These are phyloP conservation scores for Plectosphaerella sp. DNA, from an alignment of 2,329 filamentous ascomycete species.

Conservation along the genomic window DNA sequence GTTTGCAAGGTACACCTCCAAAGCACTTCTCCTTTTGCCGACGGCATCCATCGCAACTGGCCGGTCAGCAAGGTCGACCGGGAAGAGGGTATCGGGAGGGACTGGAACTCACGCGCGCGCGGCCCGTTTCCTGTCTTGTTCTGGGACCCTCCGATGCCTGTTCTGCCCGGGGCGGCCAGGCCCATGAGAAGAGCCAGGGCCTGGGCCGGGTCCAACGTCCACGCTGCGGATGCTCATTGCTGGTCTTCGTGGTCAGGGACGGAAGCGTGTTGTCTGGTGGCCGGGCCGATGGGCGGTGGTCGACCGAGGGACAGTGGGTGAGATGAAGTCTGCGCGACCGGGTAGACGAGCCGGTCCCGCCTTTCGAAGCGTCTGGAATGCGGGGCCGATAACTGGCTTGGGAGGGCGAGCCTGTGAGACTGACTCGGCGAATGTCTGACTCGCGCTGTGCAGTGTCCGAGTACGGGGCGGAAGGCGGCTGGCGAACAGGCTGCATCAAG, in stretches of 20 bases:
- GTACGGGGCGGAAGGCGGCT: too few species aligned
- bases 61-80: neutral
- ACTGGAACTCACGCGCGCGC: neutral
- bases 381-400: too few species aligned
- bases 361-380: too few species aligned
- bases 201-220: neutral
- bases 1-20: slow-evolving; percentile 47
- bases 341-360: neutral
- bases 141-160: neutral
- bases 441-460: too few species aligned
- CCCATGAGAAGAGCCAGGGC: too few species aligned
- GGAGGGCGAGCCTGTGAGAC: too few species aligned
- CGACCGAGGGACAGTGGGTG: neutral
- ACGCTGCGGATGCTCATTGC: neutral
- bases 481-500: too few species aligned
- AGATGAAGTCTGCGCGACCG: neutral
- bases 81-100: neutral
- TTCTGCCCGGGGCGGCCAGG: neutral
- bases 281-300: neutral
- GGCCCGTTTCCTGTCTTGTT: neutral
- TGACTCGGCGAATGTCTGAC: too few species aligned
- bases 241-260: neutral
- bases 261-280: neutral
- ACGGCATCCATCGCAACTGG: slow-evolving; percentile 50
- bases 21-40: slow-evolving; percentile 54